A percentile compares a stretch with the other conserved stretches of the same genome.
Conservation (phyloP, 2,329 filamentous ascomycete genomes). For the Fusarium protoensiforme region DNA sequence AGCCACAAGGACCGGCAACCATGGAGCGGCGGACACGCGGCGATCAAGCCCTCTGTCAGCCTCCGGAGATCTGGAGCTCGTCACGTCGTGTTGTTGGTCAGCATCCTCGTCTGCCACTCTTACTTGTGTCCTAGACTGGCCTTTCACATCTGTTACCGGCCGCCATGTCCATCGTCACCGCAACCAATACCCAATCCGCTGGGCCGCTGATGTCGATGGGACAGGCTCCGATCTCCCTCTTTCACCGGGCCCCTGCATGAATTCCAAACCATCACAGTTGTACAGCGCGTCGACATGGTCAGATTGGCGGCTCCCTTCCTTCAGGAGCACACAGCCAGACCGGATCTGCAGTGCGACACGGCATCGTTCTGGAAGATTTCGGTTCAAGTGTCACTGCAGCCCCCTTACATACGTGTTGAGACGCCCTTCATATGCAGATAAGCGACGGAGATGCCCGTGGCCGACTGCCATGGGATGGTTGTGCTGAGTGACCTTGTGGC, state of each 20-base stretch:
- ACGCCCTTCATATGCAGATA: constrained; percentile 38
- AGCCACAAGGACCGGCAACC: not conserved
- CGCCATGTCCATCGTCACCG: constrained; percentile 6
- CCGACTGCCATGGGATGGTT: constrained; percentile 17
- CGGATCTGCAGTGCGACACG: constrained; percentile 16
- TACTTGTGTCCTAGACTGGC: not conserved
- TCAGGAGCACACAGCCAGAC: constrained; percentile 6
- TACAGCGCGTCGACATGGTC: not conserved
- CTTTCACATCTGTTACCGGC: constrained; percentile 6
- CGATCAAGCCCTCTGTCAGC: constrained; percentile 22
- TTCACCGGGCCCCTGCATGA: constrained; percentile 23
- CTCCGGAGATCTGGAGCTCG: constrained; percentile 20
- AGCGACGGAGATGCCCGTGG: constrained; percentile 42
- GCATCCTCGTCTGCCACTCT: not conserved
- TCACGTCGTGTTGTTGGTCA: constrained; percentile 3
- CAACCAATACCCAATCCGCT: constrained; percentile 9
- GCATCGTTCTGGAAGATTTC: constrained; percentile 40
- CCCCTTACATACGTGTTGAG: constrained; percentile 18
- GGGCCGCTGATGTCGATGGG: constrained; percentile 6
- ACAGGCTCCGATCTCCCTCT: constrained; percentile 14
- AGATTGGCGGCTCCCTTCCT: not conserved
- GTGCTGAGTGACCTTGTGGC: constrained; percentile 30
- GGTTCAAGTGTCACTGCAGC: constrained; percentile 21
- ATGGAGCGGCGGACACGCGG: constrained; percentile 20
- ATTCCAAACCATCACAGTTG: not conserved